Conservation (phyloP, 768 basidiomycete species). For the Saitozyma sp. region DNA sequence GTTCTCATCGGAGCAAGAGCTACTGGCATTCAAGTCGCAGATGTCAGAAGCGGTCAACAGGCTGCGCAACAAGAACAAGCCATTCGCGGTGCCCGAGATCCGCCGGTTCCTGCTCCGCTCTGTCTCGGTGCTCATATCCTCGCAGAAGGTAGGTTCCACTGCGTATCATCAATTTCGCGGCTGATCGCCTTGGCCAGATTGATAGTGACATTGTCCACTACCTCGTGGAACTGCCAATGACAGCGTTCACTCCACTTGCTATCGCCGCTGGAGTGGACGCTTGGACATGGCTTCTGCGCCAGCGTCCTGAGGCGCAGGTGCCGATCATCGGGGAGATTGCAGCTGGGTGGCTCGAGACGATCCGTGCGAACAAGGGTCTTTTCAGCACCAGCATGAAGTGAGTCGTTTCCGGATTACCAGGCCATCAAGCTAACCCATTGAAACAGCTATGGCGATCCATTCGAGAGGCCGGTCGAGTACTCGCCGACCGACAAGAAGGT, state of each 20-base stretch:
- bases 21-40: slow-evolving; percentile 67
- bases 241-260: slow-evolving; percentile 80
- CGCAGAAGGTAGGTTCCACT: slow-evolving; percentile 59
- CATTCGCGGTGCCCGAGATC: slow-evolving; percentile 76
- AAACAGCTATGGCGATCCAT: slow-evolving; percentile 79
- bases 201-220: slow-evolving; percentile 84
- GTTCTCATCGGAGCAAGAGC: slow-evolving; percentile 63
- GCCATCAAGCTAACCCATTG: background rate
- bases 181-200: slow-evolving; percentile 58
- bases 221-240: slow-evolving; percentile 82
- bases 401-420: slow-evolving; percentile 44
- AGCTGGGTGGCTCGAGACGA: slow-evolving; percentile 81
- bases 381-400: slow-evolving; percentile 82
- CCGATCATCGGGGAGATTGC: slow-evolving; percentile 80
- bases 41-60: slow-evolving; percentile 67
- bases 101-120: slow-evolving; percentile 83
- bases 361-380: slow-evolving; percentile 73
- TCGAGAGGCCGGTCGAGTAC: slow-evolving; percentile 79
- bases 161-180: background rate
- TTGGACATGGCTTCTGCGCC: slow-evolving; percentile 94
- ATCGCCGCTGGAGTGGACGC: slow-evolving; percentile 85
- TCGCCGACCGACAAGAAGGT: slow-evolving; percentile 82
- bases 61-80: slow-evolving; percentile 69
- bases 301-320: slow-evolving; percentile 77
- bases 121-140: slow-evolving; percentile 74